phyloP scores from a whole-genome alignment of 371 early-diverging fungal species.

The Gilbertella persicaria region DNA sequence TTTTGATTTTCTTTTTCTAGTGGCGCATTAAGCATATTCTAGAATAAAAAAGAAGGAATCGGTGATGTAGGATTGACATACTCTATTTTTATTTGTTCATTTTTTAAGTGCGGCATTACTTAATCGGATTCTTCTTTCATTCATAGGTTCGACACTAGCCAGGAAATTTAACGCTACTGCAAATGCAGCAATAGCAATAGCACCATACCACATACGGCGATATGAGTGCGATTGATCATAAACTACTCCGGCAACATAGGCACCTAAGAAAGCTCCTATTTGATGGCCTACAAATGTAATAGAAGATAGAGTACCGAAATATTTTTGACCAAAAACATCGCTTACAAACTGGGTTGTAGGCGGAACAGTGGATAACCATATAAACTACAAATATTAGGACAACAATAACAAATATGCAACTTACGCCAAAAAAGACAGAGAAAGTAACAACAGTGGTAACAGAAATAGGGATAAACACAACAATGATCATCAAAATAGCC shows the following conservation, averaged over 20 bases:
- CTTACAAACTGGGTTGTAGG: conserved; percentile 41
- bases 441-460: conserved; percentile 35
- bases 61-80: too few species aligned
- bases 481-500: conserved; percentile 22
- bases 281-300: conserved; percentile 35
- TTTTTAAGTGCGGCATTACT: not conserved
- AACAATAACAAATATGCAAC: too few species aligned
- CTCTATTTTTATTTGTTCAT: not conserved
- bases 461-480: conserved; percentile 28
- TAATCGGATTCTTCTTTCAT: conserved; percentile 3
- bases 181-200: conserved; percentile 30
- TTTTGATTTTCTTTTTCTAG: too few species aligned
- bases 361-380: conserved; percentile 49
- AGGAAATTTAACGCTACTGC: conserved; percentile 25
- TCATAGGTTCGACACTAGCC: conserved; percentile 14
- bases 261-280: conserved; percentile 40
- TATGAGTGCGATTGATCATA: conserved; percentile 34
- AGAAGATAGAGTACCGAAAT: conserved; percentile 37
- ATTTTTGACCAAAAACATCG: conserved; percentile 39
- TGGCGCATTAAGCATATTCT: too few species aligned
- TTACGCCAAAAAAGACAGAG: conserved; percentile 58
- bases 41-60: not conserved
- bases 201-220: conserved; percentile 34
- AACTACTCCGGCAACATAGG: conserved; percentile 41
- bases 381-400: conserved; percentile 17